phyloP scores from a whole-genome alignment of 2,329 filamentous ascomycete species.

The Arthrinium phaeospermum region DNA sequence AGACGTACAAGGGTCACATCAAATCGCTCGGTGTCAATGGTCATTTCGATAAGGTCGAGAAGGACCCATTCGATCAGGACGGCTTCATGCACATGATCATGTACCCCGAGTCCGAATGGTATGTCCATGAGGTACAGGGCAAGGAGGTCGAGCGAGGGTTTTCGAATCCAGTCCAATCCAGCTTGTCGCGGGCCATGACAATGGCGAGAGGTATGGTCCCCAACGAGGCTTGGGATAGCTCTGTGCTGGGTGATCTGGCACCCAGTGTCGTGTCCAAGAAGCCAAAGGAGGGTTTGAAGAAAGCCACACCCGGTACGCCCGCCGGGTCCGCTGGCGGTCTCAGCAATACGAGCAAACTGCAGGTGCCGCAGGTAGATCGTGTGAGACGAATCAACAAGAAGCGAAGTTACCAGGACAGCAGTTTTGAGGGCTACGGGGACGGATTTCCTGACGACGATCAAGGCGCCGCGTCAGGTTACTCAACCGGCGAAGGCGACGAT shows the following conservation, averaged over 20 bases:
- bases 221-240: slow-evolving; percentile 61
- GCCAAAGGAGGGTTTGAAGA: slow-evolving; percentile 41
- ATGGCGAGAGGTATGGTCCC: slow-evolving; percentile 64
- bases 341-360: slow-evolving; percentile 37
- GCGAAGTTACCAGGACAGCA: slow-evolving; percentile 75
- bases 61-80: slow-evolving; percentile 56
- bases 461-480: slow-evolving; percentile 66
- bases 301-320: slow-evolving; percentile 58
- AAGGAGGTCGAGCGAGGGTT: slow-evolving; percentile 62
- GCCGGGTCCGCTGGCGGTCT: slow-evolving; percentile 41
- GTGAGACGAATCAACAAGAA: slow-evolving; percentile 74
- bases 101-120: slow-evolving; percentile 62
- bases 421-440: slow-evolving; percentile 77
- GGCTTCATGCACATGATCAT: slow-evolving; percentile 59
- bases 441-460: slow-evolving; percentile 72
- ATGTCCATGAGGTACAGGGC: slow-evolving; percentile 57
- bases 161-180: slow-evolving; percentile 48
- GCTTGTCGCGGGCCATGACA: slow-evolving; percentile 56
- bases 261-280: slow-evolving; percentile 46
- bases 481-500: slow-evolving; percentile 74
- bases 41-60: slow-evolving; percentile 65
- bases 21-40: slow-evolving; percentile 67
- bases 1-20: slow-evolving; percentile 73
- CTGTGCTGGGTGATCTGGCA: slow-evolving; percentile 62
- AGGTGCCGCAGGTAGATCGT: slow-evolving; percentile 55